A percentile compares a stretch with the other conserved stretches of the same genome.
These are phyloP conservation scores for Kluyveromyces starmeri DNA, from an alignment of 805 yeast genomes.

Conservation along the genomic window DNA sequence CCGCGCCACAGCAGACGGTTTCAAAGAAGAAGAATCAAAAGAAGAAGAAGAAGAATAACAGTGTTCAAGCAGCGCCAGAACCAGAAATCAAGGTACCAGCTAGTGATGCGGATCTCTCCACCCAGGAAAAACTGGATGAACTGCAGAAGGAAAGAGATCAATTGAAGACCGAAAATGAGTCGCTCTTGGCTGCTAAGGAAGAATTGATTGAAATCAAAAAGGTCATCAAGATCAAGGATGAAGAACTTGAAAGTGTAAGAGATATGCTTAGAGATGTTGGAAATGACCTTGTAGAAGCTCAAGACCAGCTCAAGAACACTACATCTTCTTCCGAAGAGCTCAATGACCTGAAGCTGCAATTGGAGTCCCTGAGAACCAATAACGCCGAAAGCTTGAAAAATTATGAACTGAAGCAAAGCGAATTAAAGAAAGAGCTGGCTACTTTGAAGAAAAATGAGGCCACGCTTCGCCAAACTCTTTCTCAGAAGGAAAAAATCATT, in stretches of 20 bases:
- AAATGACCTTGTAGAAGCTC: slow-evolving; percentile 64
- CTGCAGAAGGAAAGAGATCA: neutral
- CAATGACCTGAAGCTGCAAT: slow-evolving; percentile 18
- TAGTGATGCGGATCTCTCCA: neutral
- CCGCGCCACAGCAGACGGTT: neutral
- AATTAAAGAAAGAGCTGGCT: slow-evolving; percentile 6
- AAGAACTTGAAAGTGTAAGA: slow-evolving; percentile 59
- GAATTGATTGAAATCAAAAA: slow-evolving; percentile 17
- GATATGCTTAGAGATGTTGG: slow-evolving; percentile 77
- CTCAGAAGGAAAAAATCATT: slow-evolving; percentile 32
- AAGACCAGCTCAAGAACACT: slow-evolving; percentile 42
- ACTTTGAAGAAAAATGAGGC: slow-evolving; percentile 17
- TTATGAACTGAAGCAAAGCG: slow-evolving; percentile 8
- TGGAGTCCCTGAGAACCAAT: slow-evolving; percentile 28
- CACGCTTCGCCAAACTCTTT: slow-evolving; percentile 16
- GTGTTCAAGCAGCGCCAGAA: neutral
- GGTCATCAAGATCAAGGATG: slow-evolving; percentile 36
- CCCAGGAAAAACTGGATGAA: slow-evolving; percentile 4
- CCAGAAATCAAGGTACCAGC: neutral
- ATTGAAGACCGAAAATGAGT: slow-evolving; percentile 5
- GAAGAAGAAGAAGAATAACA: slow-evolving; percentile 5
- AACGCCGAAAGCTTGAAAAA: slow-evolving; percentile 27
- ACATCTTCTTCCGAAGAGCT: slow-evolving; percentile 10
- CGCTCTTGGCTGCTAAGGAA: slow-evolving; percentile 10
- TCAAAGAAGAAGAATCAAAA: slow-evolving; percentile 5